These are phyloP conservation scores for Colletotrichum siamense DNA, from an alignment of 2,329 filamentous ascomycete genomes.

Conservation along the genomic window DNA sequence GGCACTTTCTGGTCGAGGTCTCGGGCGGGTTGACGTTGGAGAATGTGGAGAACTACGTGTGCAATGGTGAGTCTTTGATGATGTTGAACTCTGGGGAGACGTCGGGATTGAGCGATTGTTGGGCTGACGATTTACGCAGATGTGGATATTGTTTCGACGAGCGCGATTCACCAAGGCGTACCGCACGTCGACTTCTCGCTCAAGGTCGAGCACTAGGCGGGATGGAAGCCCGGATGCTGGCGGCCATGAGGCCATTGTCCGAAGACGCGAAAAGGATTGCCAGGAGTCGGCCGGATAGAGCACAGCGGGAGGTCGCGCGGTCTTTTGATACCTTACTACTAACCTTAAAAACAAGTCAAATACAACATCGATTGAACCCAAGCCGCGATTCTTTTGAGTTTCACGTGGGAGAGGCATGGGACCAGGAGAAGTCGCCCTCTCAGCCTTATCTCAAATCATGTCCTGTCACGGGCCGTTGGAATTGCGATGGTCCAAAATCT, in stretches of 20 bases:
- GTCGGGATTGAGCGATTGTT: background rate
- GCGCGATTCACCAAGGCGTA: constrained; percentile 95
- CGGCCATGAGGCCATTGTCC: background rate
- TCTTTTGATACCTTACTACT: background rate
- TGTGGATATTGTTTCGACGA: constrained; percentile 95
- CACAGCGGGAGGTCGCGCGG: background rate
- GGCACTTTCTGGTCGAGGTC: constrained; percentile 84
- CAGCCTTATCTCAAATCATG: background rate
- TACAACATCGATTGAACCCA: background rate
- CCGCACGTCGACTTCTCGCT: constrained; percentile 94
- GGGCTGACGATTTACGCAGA: constrained; percentile 51
- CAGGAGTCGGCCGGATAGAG: background rate
- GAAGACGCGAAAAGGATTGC: background rate
- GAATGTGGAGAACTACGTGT: constrained; percentile 85
- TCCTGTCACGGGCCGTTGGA: background rate
- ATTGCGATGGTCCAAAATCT: background rate
- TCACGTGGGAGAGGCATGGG: background rate
- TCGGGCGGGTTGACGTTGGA: constrained; percentile 87
- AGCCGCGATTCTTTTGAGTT: background rate
- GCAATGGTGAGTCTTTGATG: constrained; percentile 60
- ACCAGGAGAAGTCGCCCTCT: background rate
- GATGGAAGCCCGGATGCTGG: accelerated
- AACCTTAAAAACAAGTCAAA: background rate
- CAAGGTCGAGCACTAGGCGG: constrained; percentile 69
- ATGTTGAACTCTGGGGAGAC: background rate